These are phyloP conservation scores for Mortierella hygrophila DNA, from an alignment of 192 early-diverging fungal genomes.

Conservation along the genomic window DNA sequence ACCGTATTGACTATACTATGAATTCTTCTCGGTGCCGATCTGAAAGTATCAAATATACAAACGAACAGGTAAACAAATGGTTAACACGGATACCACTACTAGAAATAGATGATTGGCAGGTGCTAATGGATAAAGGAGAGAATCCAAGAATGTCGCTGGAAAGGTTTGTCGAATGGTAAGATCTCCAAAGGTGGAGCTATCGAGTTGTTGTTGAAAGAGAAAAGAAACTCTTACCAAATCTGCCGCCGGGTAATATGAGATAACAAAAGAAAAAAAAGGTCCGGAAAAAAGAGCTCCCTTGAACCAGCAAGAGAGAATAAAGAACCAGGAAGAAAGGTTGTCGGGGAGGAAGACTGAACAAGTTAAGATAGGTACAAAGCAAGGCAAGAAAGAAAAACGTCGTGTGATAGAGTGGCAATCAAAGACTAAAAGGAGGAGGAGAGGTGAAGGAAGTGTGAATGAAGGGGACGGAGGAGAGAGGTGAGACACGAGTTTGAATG, in stretches of 20 bases:
- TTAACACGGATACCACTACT: background rate
- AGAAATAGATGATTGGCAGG: too few species aligned
- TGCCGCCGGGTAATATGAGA: background rate
- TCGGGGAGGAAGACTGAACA: background rate
- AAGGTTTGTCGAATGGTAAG: too few species aligned
- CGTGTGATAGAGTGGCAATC: background rate
- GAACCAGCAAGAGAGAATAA: constrained; percentile 15
- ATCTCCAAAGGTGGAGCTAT: background rate
- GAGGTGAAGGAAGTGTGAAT: background rate
- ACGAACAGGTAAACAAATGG: background rate
- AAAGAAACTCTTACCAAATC: background rate
- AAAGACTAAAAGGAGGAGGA: background rate
- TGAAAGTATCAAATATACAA: background rate
- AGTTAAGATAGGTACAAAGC: background rate
- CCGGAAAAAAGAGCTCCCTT: background rate
- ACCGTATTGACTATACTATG: background rate
- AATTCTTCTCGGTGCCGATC: background rate
- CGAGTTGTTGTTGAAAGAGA: background rate
- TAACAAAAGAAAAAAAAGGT: background rate
- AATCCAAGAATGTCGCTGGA: too few species aligned
- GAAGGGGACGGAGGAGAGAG: background rate
- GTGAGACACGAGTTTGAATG: background rate
- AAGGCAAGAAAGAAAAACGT: constrained; percentile 9
- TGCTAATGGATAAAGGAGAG: too few species aligned
- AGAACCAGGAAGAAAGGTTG: background rate